Evolutionary conservation across 176 grass and related monocot species (phyloP).

Genomic region (Miscanthus lutarioriparius): DNA sequence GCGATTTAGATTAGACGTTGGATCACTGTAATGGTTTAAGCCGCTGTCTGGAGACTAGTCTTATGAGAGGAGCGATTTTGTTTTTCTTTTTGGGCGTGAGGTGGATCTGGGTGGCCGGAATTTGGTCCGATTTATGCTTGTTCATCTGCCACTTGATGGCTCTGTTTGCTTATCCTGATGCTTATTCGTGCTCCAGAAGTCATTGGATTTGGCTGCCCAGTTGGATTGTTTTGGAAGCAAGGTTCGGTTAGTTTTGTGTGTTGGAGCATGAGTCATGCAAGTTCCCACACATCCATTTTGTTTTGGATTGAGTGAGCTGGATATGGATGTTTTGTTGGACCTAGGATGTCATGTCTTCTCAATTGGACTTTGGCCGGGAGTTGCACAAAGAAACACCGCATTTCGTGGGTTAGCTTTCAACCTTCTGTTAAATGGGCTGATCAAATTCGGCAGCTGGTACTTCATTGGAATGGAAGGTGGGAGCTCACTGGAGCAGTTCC

Average conservation of each 20-base stretch:
- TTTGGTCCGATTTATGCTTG: neutral
- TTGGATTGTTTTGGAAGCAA: neutral
- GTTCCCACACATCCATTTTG: neutral
- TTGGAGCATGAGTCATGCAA: neutral
- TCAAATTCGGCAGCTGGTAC: neutral
- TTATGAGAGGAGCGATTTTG: neutral
- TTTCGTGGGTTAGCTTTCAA: neutral
- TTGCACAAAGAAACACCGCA: neutral
- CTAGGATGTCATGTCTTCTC: neutral
- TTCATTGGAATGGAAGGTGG: neutral
- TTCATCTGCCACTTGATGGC: neutral
- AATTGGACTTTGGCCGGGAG: constrained; percentile 10
- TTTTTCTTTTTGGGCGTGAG: neutral
- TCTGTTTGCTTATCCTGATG: constrained; percentile 2
- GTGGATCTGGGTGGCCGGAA: constrained; percentile 29
- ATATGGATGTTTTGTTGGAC: constrained; percentile 29
- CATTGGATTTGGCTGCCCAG: neutral
- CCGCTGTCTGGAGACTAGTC: neutral
- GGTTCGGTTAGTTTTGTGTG: neutral
- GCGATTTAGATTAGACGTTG: constrained; percentile 2
- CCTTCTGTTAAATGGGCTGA: neutral
- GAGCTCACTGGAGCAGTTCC: neutral
- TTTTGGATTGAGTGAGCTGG: constrained; percentile 23
- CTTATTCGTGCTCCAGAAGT: neutral
- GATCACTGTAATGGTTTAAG: neutral